Evolutionary conservation across 208 protist genomes (phyloP).

Genomic region (Angomonas ambiguus): DNA sequence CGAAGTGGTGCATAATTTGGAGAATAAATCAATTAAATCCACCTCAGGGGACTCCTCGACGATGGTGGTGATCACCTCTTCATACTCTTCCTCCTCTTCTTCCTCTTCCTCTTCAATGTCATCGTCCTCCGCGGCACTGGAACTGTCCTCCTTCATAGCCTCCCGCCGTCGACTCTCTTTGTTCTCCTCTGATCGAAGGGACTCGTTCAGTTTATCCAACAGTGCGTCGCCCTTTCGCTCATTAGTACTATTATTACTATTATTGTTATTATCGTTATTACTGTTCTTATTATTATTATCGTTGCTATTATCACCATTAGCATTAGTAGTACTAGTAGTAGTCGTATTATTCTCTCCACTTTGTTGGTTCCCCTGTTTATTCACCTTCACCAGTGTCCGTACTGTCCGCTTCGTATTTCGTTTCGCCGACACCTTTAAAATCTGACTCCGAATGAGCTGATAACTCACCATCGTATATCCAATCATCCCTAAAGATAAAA

Average conservation of each 20-base stretch:
- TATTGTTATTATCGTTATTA: too few species aligned
- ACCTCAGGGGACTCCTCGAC: slow-evolving; percentile 30
- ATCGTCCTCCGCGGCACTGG: not conserved
- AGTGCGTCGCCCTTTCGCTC: not conserved
- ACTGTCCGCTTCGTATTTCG: slow-evolving; percentile 17
- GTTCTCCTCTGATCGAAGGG: not conserved
- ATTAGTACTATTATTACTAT: not conserved
- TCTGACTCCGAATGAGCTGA: slow-evolving; percentile 58
- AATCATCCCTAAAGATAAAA: slow-evolving; percentile 68
- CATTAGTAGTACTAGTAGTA: too few species aligned
- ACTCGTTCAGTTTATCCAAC: not conserved
- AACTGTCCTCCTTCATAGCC: slow-evolving; percentile 6
- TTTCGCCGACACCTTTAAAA: slow-evolving; percentile 29
- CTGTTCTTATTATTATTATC: not conserved
- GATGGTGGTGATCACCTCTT: slow-evolving; percentile 9
- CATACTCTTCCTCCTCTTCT: slow-evolving; percentile 20
- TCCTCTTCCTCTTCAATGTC: slow-evolving; percentile 17
- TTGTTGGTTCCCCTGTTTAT: slow-evolving; percentile 13
- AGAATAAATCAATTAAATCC: slow-evolving; percentile 74
- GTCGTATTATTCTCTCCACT: not conserved
- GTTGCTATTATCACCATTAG: not conserved
- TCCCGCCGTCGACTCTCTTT: not conserved
- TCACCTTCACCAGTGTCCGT: slow-evolving; percentile 10
- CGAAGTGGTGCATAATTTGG: slow-evolving; percentile 68
- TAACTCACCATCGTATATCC: slow-evolving; percentile 80